A percentile compares a stretch with the other conserved stretches of the same genome.
Evolutionary conservation across 164 flowering plant genomes (phyloP).

Genomic region (Nymphaea thermarum): DNA sequence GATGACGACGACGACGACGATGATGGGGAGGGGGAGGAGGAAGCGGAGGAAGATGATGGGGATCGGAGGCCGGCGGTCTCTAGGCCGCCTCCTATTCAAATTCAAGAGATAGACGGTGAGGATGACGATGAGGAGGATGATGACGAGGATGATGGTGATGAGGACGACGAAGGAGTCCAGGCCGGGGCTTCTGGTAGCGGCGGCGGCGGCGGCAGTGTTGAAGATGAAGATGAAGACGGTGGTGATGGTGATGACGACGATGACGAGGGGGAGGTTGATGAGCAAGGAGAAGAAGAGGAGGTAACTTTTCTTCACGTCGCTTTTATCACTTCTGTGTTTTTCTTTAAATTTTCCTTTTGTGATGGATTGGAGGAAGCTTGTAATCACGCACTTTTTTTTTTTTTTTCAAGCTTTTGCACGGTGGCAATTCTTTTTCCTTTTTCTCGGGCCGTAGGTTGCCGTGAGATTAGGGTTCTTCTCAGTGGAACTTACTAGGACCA

Average conservation of each 20-base stretch:
- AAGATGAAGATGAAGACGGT: background rate
- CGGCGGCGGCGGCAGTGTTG: background rate
- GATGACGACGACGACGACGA: constrained; percentile 33
- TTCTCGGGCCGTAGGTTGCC: no score
- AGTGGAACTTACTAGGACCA: no score
- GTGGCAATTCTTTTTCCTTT: no score
- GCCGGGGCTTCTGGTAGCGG: background rate
- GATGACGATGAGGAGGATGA: constrained; percentile 18
- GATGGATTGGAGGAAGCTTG: background rate
- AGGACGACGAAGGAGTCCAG: no score
- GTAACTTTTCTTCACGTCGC: constrained; percentile 7
- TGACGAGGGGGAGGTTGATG: constrained; percentile 1
- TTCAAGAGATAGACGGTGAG: constrained; percentile 9
- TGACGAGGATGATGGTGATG: constrained; percentile 1
- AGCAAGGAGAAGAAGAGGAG: constrained; percentile 29
- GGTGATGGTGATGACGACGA: background rate
- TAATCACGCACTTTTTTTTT: background rate
- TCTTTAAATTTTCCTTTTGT: background rate
- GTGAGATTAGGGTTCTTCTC: no score
- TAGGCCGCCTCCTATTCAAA: no score
- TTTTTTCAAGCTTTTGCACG: background rate
- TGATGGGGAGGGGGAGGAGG: background rate
- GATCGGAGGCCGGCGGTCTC: no score
- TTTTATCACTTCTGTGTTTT: background rate
- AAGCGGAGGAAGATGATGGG: no score